phyloP scores from a whole-genome alignment of 2,329 filamentous ascomycete genomes.

The Claviceps arundinis region DNA sequence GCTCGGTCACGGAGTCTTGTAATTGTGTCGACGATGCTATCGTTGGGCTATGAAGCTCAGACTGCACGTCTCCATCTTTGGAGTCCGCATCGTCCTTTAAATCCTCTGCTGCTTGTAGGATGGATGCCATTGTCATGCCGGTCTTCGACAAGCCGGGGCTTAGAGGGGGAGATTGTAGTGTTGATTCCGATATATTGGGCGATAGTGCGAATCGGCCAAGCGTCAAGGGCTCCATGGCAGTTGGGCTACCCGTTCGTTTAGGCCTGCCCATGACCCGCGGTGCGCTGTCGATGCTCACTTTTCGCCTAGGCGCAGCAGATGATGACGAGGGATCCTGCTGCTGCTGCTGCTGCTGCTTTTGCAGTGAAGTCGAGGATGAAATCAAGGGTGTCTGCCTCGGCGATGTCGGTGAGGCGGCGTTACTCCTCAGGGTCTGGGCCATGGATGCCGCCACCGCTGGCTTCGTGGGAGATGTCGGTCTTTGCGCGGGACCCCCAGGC shows the following conservation, averaged over 20 bases:
- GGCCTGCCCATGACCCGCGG: constrained; percentile 23
- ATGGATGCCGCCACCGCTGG: constrained; percentile 13
- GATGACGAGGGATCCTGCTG: constrained; percentile 13
- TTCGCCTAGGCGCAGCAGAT: constrained; percentile 21
- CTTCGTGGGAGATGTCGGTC: constrained; percentile 41
- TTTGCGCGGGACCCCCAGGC: constrained; percentile 15
- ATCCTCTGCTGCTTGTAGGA: constrained; percentile 43
- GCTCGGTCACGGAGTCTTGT: constrained; percentile 53
- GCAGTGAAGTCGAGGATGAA: constrained; percentile 24
- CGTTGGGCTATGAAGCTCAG: constrained; percentile 39
- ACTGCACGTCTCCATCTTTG: constrained; percentile 17
- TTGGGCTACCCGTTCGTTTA: constrained; percentile 27
- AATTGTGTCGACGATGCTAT: constrained; percentile 39
- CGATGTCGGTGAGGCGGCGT: constrained; percentile 11
- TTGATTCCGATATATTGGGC: constrained; percentile 18
- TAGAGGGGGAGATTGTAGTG: constrained; percentile 20
- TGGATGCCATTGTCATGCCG: constrained; percentile 38
- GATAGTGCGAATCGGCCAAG: constrained; percentile 22
- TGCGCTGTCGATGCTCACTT: constrained; percentile 29
- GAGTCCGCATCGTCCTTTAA: constrained; percentile 21
- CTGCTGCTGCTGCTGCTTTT: constrained; percentile 18
- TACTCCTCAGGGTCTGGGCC: constrained; percentile 9
- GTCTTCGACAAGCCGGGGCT: constrained; percentile 18
- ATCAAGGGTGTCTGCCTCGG: constrained; percentile 17
- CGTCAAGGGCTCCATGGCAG: constrained; percentile 23